A percentile compares a stretch with the other conserved stretches of the same genome.
phyloP scores from a whole-genome alignment of 1,139 yeast species.

The Magnusiomyces tetraspermus region DNA sequence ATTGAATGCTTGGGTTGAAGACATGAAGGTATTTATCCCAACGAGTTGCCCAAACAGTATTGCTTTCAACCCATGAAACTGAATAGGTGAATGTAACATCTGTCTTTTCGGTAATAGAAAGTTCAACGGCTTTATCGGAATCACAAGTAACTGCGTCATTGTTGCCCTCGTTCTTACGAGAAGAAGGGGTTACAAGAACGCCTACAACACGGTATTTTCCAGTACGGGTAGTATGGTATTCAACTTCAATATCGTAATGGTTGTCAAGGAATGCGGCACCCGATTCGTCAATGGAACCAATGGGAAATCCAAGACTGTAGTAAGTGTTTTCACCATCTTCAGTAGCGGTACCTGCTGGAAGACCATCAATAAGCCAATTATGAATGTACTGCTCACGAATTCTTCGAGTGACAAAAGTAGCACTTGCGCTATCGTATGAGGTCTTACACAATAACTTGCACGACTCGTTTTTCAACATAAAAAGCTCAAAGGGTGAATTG shows the following conservation, averaged over 20 bases:
- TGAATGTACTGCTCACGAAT: conserved; percentile 76
- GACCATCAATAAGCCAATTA: conserved; percentile 91
- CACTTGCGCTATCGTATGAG: conserved; percentile 52
- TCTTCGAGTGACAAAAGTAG: conserved; percentile 64
- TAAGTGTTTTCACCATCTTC: conserved; percentile 29
- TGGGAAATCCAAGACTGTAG: conserved; percentile 72
- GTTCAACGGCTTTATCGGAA: conserved; percentile 22
- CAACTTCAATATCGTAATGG: conserved; percentile 69
- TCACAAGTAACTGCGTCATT: conserved; percentile 32
- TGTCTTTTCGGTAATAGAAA: conserved; percentile 31
- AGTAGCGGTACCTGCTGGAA: conserved; percentile 64
- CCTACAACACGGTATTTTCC: conserved; percentile 83
- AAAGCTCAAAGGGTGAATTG: conserved; percentile 77
- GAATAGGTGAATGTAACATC: conserved; percentile 54
- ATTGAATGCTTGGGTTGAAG: conserved; percentile 85
- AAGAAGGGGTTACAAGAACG: conserved; percentile 62
- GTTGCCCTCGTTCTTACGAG: conserved; percentile 42
- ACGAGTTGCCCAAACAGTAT: conserved; percentile 92
- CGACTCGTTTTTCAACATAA: conserved; percentile 60
- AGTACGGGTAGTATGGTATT: conserved; percentile 69
- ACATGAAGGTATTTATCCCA: conserved; percentile 96
- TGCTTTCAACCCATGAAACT: conserved; percentile 55
- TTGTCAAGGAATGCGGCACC: conserved; percentile 57
- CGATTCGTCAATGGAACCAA: conserved; percentile 40
- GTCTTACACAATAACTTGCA: conserved; percentile 59